Evolutionary conservation across 306 rosid genomes (phyloP).

Genomic region (Morella rubra): DNA sequence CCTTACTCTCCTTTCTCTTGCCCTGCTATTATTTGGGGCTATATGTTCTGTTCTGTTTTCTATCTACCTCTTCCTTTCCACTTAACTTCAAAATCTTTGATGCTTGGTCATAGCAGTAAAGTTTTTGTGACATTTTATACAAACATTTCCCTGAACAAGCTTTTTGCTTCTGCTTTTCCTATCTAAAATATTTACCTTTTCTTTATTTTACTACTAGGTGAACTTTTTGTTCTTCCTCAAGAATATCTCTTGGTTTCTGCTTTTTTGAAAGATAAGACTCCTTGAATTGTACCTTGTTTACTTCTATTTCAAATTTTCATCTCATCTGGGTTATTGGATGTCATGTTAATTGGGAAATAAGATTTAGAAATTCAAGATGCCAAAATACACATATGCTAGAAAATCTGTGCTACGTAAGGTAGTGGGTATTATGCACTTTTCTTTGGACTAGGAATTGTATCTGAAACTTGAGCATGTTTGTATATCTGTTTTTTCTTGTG

Average conservation of each 20-base stretch:
- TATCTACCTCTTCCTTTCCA: no score
- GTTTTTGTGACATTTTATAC: no score
- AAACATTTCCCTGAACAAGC: no score
- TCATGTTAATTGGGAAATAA: neutral
- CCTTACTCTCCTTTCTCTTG: no score
- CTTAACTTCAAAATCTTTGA: no score
- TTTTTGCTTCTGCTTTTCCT: neutral
- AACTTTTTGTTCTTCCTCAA: neutral
- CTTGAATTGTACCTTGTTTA: neutral
- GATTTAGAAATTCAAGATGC: neutral
- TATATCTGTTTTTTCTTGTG: conserved; percentile 21
- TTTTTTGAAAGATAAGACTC: no score
- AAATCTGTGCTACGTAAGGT: conserved; percentile 2
- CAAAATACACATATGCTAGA: neutral
- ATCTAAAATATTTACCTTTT: neutral
- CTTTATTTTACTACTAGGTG: neutral
- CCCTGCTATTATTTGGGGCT: no score
- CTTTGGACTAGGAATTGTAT: conserved; percentile 11
- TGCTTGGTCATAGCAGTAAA: no score
- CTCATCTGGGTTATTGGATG: neutral
- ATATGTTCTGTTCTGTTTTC: no score
- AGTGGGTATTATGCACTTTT: conserved; percentile 14
- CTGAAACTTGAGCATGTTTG: conserved; percentile 18
- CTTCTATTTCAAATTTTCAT: neutral
- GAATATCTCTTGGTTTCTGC: no score